A percentile compares a stretch with the other conserved stretches of the same genome.
phyloP scores from a whole-genome alignment of 768 basidiomycete genomes.

The Rhodocollybia butyracea region DNA sequence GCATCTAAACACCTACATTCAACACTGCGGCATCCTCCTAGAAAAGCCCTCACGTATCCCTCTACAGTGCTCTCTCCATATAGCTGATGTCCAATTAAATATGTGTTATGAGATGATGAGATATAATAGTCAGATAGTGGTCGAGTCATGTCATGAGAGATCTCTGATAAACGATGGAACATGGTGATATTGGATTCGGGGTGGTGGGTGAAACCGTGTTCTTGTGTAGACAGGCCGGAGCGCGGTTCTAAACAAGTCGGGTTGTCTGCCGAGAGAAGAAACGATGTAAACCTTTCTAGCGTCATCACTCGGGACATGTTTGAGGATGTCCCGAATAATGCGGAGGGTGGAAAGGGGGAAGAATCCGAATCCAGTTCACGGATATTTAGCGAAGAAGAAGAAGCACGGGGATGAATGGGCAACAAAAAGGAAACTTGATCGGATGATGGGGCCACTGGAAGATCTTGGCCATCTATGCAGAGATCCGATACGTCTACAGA shows the following conservation, averaged over 20 bases:
- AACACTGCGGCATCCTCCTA: conserved; percentile 90
- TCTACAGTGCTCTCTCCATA: conserved; percentile 89
- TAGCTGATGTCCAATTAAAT: conserved; percentile 82
- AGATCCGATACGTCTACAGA: conserved; percentile 12
- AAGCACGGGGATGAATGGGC: conserved; percentile 1
- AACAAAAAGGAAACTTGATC: conserved; percentile 8
- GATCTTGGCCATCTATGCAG: conserved; percentile 3
- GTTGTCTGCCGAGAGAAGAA: conserved; percentile 64
- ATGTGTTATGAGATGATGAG: conserved; percentile 84
- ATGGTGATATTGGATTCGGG: conserved; percentile 30
- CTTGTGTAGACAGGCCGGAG: neutral
- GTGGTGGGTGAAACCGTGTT: neutral
- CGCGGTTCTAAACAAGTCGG: conserved; percentile 15
- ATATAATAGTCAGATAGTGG: conserved; percentile 75
- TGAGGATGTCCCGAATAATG: conserved; percentile 6
- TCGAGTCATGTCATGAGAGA: conserved; percentile 83
- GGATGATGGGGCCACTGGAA: conserved; percentile 11
- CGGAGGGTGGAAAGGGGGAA: conserved; percentile 8
- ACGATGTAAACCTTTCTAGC: conserved; percentile 53
- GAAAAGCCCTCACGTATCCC: conserved; percentile 86
- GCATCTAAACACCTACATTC: conserved; percentile 58
- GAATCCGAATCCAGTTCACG: conserved; percentile 1
- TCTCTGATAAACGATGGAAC: conserved; percentile 21
- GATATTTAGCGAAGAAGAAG: neutral
- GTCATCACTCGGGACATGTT: conserved; percentile 27